Conservation (phyloP, 2,329 filamentous ascomycete species). For the Penicillium freii region DNA sequence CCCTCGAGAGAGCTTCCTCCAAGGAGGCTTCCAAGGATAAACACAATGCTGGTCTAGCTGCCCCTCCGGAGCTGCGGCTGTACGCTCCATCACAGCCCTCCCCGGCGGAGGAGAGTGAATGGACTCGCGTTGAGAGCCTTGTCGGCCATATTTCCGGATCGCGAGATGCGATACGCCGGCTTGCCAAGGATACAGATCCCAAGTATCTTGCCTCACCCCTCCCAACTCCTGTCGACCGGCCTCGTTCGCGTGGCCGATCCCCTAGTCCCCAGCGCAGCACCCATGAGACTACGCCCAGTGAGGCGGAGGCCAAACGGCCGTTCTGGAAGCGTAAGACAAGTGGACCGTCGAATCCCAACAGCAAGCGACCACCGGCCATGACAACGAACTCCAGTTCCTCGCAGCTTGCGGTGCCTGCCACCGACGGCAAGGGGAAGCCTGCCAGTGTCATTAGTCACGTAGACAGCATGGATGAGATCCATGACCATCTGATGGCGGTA, state of each 20-base stretch:
- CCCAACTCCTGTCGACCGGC: constrained; percentile 20
- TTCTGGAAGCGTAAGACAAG: constrained; percentile 94
- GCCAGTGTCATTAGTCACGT: constrained; percentile 32
- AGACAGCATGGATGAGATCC: constrained; percentile 64
- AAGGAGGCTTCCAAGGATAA: constrained; percentile 42
- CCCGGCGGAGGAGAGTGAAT: constrained; percentile 71
- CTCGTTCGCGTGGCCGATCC: constrained; percentile 30
- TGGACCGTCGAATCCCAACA: constrained; percentile 39
- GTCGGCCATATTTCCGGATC: constrained; percentile 84
- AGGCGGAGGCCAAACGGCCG: constrained; percentile 59
- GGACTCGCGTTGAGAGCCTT: constrained; percentile 80
- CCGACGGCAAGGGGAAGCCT: constrained; percentile 36
- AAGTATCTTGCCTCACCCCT: constrained; percentile 48
- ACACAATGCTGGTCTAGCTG: constrained; percentile 20
- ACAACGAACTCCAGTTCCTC: constrained; percentile 49
- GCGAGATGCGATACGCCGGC: constrained; percentile 78
- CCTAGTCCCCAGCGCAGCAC: constrained; percentile 34
- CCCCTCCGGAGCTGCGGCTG: constrained; percentile 28
- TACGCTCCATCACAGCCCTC: constrained; percentile 33
- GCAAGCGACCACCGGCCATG: constrained; percentile 42
- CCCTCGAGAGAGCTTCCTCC: constrained; percentile 80
- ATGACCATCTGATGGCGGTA: constrained; percentile 81
- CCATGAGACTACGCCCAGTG: constrained; percentile 33
- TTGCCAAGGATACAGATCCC: constrained; percentile 80
- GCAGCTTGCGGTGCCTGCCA: constrained; percentile 52